These are phyloP conservation scores for Microbotryum silenes-acaulis DNA, from an alignment of 1,284 basidiomycete genomes.

Conservation along the genomic window DNA sequence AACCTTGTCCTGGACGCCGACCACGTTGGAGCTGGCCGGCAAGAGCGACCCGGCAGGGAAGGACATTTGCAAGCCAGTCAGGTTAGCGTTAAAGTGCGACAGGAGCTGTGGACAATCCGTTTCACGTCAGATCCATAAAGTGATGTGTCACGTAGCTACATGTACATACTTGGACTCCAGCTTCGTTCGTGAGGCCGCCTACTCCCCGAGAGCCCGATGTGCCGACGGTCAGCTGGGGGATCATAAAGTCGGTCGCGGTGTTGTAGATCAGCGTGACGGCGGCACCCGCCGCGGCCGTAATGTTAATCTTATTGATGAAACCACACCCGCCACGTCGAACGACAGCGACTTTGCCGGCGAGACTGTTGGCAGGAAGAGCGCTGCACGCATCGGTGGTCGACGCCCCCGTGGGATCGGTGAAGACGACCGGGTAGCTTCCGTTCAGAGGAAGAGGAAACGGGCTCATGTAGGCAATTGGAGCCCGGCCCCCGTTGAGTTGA, in stretches of 20 bases:
- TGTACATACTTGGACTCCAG: slow-evolving; percentile 3
- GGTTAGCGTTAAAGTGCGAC: background rate
- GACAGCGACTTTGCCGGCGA: slow-evolving; percentile 48
- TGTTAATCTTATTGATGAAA: slow-evolving; percentile 22
- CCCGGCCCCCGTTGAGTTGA: slow-evolving; percentile 34
- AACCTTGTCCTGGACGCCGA: slow-evolving; percentile 42
- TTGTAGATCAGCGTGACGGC: slow-evolving; percentile 24
- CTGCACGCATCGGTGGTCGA: slow-evolving; percentile 51
- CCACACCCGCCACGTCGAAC: slow-evolving; percentile 49
- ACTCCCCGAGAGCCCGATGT: slow-evolving; percentile 8
- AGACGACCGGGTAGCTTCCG: slow-evolving; percentile 36
- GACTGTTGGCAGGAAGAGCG: slow-evolving; percentile 49
- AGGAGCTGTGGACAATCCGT: slow-evolving; percentile 12
- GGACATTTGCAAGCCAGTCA: background rate
- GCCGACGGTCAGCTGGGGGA: slow-evolving; percentile 22
- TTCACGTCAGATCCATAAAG: background rate
- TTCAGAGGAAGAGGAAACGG: slow-evolving; percentile 24
- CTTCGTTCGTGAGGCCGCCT: slow-evolving; percentile 16
- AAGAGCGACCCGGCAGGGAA: slow-evolving; percentile 17
- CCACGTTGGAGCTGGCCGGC: background rate
- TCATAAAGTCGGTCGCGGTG: slow-evolving; percentile 3
- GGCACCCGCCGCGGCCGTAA: slow-evolving; percentile 21
- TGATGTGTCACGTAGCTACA: background rate
- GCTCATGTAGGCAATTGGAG: slow-evolving; percentile 33
- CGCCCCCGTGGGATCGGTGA: slow-evolving; percentile 35